Evolutionary conservation across 2,329 filamentous ascomycete genomes (phyloP), one percentile per base, ranked within the genome.

Genomic region (Ceratocystiopsis minuta): DNA sequence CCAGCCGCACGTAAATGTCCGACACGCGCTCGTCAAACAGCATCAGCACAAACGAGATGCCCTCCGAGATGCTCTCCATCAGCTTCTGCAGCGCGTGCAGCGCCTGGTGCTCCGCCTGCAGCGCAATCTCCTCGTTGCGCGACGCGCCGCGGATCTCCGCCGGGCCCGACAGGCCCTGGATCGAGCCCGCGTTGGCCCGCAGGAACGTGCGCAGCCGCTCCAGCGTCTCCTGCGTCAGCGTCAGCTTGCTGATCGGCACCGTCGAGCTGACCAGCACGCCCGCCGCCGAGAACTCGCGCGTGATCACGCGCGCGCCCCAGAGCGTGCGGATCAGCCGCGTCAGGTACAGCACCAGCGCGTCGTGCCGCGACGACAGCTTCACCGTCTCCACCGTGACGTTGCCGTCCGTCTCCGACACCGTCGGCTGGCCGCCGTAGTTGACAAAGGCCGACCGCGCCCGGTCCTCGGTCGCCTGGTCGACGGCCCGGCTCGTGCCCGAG

Each of bases 41-140:
- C 55, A 95, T 90, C 17, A 88, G 69, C 4, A 95, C 85, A 52
- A 98, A 98, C 0, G 88, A 93, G 40, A 98, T 94, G 4, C 90
- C 90, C 57, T 98, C 90, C 9, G 90, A 87, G 34, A 95, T 90
- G 57, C 85, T 85, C 42, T 80, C 78, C 58, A 95, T 84, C 18
- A 98, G 67, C 49, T 80, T 78, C 47, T 93, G 75, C 39, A 98
- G 65, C 2, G 85, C 85, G 54, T 90, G 80, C 49, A 98, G 70
- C 12, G 87, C 87, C 51, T 92, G 83, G 56, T 98, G 88, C 58
- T 98, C 90, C 14, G 85, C 88, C 57, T 95, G 88, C 17, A 94
- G 67, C 1, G 87, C 84, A 38, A 94, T 74, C 57, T 96, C 88
- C 52, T 95, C 90, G 55, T 94, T 82, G 48, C 88, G 79, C 43